Evolutionary conservation across 306 rosid genomes (phyloP).

Genomic region (Citrullus amarus): DNA sequence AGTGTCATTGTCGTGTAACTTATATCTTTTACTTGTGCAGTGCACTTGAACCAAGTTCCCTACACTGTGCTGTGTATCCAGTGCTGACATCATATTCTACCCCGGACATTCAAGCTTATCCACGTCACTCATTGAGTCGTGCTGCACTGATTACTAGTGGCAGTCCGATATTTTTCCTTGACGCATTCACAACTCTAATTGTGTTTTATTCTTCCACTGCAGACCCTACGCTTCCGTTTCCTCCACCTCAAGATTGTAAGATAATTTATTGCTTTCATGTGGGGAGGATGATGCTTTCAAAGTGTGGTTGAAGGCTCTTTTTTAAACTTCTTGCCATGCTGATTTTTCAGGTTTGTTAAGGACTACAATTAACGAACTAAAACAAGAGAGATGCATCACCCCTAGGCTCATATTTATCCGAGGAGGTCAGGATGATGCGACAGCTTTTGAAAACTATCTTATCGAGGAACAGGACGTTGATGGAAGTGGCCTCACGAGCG

Average conservation of each 20-base stretch:
- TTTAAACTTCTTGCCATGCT: slow-evolving; percentile 11
- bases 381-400: slow-evolving; percentile 86
- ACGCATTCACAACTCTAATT: slow-evolving; percentile 76
- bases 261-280: slow-evolving; percentile 6
- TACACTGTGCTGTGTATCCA: slow-evolving; percentile 82
- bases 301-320: background rate
- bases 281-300: background rate
- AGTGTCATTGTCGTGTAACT: slow-evolving; percentile 8
- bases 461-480: slow-evolving; percentile 94
- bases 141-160: slow-evolving; percentile 92
- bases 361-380: slow-evolving; percentile 57
- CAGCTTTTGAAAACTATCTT: slow-evolving; percentile 73
- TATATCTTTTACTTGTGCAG: slow-evolving; percentile 31
- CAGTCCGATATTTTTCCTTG: slow-evolving; percentile 96
- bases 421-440: slow-evolving; percentile 89
- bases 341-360: slow-evolving; percentile 61
- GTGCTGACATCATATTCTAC: slow-evolving; percentile 72
- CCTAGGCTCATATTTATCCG: slow-evolving; percentile 77
- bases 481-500: slow-evolving; percentile 76
- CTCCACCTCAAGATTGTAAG: slow-evolving; percentile 98
- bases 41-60: slow-evolving; percentile 83
- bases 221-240: slow-evolving; percentile 69
- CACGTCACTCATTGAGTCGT: slow-evolving; percentile 84
- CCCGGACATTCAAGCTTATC: slow-evolving; percentile 84
- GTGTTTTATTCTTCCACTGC: slow-evolving; percentile 91